Conservation (phyloP, 2,329 filamentous ascomycete genomes). For the Arthrobotrys pseudoclavata region DNA sequence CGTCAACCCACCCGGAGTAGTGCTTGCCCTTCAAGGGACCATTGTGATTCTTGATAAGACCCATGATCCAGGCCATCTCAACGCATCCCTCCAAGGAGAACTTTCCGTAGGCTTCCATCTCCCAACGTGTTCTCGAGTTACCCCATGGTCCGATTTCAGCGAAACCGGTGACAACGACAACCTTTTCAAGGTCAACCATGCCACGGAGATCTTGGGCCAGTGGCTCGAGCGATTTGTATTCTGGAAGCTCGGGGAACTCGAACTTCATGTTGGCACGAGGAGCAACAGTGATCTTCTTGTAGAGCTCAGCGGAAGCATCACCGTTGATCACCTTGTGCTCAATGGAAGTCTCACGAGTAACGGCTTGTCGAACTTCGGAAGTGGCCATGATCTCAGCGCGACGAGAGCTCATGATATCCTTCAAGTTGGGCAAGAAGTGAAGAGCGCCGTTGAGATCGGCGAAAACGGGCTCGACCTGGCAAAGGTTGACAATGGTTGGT, state of each 20-base stretch:
- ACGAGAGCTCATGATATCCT: slow-evolving; percentile 91
- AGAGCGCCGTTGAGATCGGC: slow-evolving; percentile 97
- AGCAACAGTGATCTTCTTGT: slow-evolving; percentile 93
- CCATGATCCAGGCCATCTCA: slow-evolving; percentile 99
- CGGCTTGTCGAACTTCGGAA: slow-evolving; percentile 90
- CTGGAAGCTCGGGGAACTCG: slow-evolving; percentile 88
- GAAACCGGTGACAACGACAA: slow-evolving; percentile 97
- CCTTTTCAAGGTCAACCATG: slow-evolving; percentile 98
- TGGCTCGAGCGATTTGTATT: slow-evolving; percentile 94
- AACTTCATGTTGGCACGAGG: slow-evolving; percentile 98
- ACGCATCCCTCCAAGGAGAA: slow-evolving; percentile 98
- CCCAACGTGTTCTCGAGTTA: slow-evolving; percentile 97
- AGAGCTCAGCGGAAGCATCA: slow-evolving; percentile 88
- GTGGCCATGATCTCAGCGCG: slow-evolving; percentile 96
- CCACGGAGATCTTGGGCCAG: slow-evolving; percentile 90
- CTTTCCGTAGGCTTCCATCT: slow-evolving; percentile 97
- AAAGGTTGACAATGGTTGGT: slow-evolving; percentile 91
- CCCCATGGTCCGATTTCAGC: slow-evolving; percentile 97
- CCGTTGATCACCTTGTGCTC: slow-evolving; percentile 99
- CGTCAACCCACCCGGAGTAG: slow-evolving; percentile 96
- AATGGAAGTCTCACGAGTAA: slow-evolving; percentile 93
- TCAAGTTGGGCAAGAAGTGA: slow-evolving; percentile 96
- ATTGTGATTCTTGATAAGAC: slow-evolving; percentile 98
- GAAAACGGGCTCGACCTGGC: slow-evolving; percentile 94
- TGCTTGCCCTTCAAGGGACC: slow-evolving; percentile 94